Conservation (phyloP, 2,329 filamentous ascomycete species). For the Scytalidium sp. region DNA sequence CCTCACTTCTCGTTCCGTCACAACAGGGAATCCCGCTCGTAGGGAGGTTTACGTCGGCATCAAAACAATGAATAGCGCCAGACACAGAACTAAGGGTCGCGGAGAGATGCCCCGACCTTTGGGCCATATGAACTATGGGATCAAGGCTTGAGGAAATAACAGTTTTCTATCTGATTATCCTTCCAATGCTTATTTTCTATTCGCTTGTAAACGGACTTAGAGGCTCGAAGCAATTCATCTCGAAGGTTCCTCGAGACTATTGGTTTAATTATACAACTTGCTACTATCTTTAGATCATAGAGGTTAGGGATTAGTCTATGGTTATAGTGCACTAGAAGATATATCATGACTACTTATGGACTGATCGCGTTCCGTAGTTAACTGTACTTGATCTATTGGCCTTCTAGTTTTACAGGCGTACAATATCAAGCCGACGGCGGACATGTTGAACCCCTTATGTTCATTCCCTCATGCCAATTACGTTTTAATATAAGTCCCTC, state of each 20-base stretch:
- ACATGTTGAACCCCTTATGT: too few species aligned
- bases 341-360: too few species aligned
- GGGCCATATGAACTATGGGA: constrained; percentile 42
- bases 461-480: too few species aligned
- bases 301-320: too few species aligned
- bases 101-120: constrained; percentile 55
- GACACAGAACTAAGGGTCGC: constrained; percentile 12
- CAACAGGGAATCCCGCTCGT: constrained; percentile 65
- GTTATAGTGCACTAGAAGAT: too few species aligned
- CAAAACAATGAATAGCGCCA: constrained; percentile 38
- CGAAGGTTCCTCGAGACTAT: background rate
- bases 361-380: too few species aligned
- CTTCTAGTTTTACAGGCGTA: too few species aligned
- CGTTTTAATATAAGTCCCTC: too few species aligned
- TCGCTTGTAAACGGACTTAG: background rate
- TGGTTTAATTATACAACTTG: background rate
- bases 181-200: too few species aligned
- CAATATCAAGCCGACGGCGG: too few species aligned
- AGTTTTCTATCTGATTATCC: background rate
- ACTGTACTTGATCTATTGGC: too few species aligned
- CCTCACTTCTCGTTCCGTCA: constrained; percentile 77
- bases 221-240: background rate
- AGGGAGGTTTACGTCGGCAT: constrained; percentile 83
- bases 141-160: background rate
- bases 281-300: too few species aligned